Evolutionary conservation across 2,329 filamentous ascomycete species (phyloP).

Genomic region (Colletotrichum costaricense): DNA sequence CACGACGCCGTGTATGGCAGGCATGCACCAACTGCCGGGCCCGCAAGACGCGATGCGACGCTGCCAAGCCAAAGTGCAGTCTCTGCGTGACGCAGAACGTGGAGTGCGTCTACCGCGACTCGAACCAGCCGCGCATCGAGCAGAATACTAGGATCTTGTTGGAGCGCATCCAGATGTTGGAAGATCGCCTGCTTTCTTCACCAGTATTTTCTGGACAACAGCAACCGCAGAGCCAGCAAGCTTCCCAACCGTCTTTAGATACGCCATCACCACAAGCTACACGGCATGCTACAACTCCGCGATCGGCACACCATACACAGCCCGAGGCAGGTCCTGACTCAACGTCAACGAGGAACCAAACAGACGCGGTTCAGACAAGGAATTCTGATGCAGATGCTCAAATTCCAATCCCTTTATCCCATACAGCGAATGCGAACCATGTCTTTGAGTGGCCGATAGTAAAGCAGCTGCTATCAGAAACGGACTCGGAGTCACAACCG

Average conservation of each 20-base stretch:
- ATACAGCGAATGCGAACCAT: constrained; percentile 41
- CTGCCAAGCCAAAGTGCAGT: constrained; percentile 42
- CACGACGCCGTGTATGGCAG: constrained; percentile 39
- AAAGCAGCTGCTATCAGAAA: constrained; percentile 33
- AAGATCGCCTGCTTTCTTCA: constrained; percentile 40
- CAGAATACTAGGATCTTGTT: constrained; percentile 43
- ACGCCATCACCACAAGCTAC: neutral
- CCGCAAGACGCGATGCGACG: constrained; percentile 46
- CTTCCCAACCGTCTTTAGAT: neutral
- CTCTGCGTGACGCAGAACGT: constrained; percentile 42
- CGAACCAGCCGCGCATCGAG: constrained; percentile 43
- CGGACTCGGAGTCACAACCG: neutral
- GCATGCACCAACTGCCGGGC: constrained; percentile 44
- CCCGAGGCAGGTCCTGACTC: neutral
- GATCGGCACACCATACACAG: neutral
- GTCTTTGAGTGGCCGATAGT: constrained; percentile 40
- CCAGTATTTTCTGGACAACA: constrained; percentile 24
- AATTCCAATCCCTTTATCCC: constrained; percentile 36
- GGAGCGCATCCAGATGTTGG: constrained; percentile 44
- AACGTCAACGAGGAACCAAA: neutral
- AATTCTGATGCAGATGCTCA: constrained; percentile 2
- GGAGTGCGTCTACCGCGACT: constrained; percentile 44
- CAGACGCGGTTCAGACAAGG: neutral
- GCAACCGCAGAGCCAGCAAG: neutral
- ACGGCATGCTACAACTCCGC: constrained; percentile 5